Evolutionary conservation across 305 asterid species (phyloP), one percentile per base, ranked within the genome.

Genomic region (Solanum chacoense): DNA sequence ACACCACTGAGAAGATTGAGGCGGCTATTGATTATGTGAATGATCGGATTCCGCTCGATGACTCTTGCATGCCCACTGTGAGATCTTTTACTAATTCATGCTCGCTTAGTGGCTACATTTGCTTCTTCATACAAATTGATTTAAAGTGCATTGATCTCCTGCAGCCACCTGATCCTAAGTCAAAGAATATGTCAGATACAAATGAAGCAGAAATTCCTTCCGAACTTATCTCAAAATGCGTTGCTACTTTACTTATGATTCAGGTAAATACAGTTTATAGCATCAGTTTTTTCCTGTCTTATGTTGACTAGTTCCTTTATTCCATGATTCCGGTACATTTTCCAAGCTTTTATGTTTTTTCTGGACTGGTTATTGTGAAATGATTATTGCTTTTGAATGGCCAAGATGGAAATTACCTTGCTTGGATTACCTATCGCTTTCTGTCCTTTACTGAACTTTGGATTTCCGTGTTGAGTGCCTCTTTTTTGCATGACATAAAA

Each of bases 191-290:
- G 38, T 85, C 92, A 12, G 96, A 91, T 12, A 89, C 72, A 36
- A 88, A 91, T 20, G 97, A 93, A 89, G 89, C 95, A 50, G 96
- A 93, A 87, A 92, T 94, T 75, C 99, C 99, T 80, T 93, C 95
- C 0, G 98, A 97, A 91, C 94, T 97, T 91, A 96, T 97, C 90
- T 88, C 94, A 65, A 95, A 93, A 87, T 96, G 99, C 72, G 92
- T 96, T 74, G 98, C 98, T 20, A 94, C 99, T 88, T 89, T 97
- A 92, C 95, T 97, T 83, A 97, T 95, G 99, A 96, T 97, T 93
- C 99, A 95, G 98, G 99, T 96, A 88, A 92, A 84, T 37, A 45
- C 86, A 79, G 29, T 79, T 79, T 76, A 40, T 88, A n/a, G 63
- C 34, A 20, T 78, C 31, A 32, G 63, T 63, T 31, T 20, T 77